These are phyloP conservation scores for Trifolium repens DNA, from an alignment of 306 rosid species.

Conservation along the genomic window DNA sequence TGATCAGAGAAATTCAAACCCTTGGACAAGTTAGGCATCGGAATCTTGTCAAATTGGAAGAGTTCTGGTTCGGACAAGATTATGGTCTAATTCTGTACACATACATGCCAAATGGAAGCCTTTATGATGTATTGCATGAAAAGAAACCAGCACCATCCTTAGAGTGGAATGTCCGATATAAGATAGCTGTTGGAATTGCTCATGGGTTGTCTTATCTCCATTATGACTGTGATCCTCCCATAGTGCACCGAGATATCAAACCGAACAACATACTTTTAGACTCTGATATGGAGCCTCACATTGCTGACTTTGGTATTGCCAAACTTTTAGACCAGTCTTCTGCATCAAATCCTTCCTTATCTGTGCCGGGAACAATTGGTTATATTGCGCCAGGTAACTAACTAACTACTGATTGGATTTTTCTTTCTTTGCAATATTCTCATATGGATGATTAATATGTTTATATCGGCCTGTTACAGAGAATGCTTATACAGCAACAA, in stretches of 20 bases:
- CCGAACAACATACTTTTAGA: slow-evolving; percentile 82
- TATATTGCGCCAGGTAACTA: slow-evolving; percentile 85
- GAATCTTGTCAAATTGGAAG: slow-evolving; percentile 72
- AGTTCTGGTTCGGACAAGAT: slow-evolving; percentile 65
- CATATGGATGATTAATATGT: slow-evolving; percentile 9
- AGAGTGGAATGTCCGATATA: slow-evolving; percentile 68
- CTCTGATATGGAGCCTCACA: slow-evolving; percentile 80
- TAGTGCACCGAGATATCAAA: slow-evolving; percentile 87
- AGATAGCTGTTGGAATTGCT: slow-evolving; percentile 75
- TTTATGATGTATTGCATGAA: slow-evolving; percentile 74
- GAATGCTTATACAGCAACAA: slow-evolving; percentile 60
- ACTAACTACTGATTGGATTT: background rate
- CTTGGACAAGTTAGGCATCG: slow-evolving; percentile 73
- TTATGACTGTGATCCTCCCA: slow-evolving; percentile 75
- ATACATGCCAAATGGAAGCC: slow-evolving; percentile 88
- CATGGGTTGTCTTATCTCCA: slow-evolving; percentile 84
- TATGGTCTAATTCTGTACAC: slow-evolving; percentile 71
- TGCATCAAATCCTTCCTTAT: slow-evolving; percentile 45
- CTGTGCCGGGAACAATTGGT: slow-evolving; percentile 73
- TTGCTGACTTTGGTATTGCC: slow-evolving; percentile 85
- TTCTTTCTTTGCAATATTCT: slow-evolving; percentile 14
- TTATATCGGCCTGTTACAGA: slow-evolving; percentile 50
- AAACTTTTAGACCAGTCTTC: slow-evolving; percentile 74
- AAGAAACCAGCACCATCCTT: slow-evolving; percentile 52
- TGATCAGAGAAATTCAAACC: slow-evolving; percentile 74